Evolutionary conservation across 495 filamentous ascomycete genomes (phyloP).

Genomic region (Choiromyces venosus): DNA sequence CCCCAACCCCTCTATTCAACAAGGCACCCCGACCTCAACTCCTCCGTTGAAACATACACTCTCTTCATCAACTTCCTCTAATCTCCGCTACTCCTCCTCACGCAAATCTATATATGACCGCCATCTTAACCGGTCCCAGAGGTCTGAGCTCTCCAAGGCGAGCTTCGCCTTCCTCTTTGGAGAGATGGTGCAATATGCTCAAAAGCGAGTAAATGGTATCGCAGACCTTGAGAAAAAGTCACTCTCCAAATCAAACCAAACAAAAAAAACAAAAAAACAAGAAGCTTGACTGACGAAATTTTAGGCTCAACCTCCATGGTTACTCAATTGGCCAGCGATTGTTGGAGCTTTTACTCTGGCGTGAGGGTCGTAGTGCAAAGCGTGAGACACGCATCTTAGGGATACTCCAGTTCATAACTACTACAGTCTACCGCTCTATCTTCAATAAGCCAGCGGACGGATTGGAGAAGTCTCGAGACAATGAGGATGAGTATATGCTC

Average conservation of each 20-base stretch:
- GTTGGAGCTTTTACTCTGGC: slow-evolving; percentile 86
- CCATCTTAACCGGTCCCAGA: slow-evolving; percentile 80
- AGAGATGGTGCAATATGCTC: slow-evolving; percentile 96
- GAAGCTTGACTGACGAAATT: slow-evolving; percentile 2
- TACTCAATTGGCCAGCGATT: slow-evolving; percentile 91
- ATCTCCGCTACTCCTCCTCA: slow-evolving; percentile 88
- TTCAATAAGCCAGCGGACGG: slow-evolving; percentile 85
- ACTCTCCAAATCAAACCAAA: neutral
- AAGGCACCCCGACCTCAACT: slow-evolving; percentile 36
- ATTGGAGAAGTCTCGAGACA: slow-evolving; percentile 79
- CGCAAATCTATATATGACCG: slow-evolving; percentile 98
- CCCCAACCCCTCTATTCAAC: slow-evolving; percentile 38
- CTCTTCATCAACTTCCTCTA: slow-evolving; percentile 45
- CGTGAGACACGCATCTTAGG: slow-evolving; percentile 83
- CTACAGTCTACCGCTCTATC: slow-evolving; percentile 82
- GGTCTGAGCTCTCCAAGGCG: slow-evolving; percentile 78
- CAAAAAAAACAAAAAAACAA: neutral
- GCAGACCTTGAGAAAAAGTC: slow-evolving; percentile 89
- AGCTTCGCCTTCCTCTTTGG: slow-evolving; percentile 93
- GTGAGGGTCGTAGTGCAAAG: slow-evolving; percentile 61
- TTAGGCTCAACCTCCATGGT: slow-evolving; percentile 85
- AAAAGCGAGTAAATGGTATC: slow-evolving; percentile 81
- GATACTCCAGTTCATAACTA: slow-evolving; percentile 90
- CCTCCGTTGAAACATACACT: slow-evolving; percentile 37
- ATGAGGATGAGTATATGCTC: slow-evolving; percentile 95